A percentile compares a stretch with the other conserved stretches of the same genome.
phyloP scores from a whole-genome alignment of 768 basidiomycete genomes.

The Gloeophyllum trabeum region DNA sequence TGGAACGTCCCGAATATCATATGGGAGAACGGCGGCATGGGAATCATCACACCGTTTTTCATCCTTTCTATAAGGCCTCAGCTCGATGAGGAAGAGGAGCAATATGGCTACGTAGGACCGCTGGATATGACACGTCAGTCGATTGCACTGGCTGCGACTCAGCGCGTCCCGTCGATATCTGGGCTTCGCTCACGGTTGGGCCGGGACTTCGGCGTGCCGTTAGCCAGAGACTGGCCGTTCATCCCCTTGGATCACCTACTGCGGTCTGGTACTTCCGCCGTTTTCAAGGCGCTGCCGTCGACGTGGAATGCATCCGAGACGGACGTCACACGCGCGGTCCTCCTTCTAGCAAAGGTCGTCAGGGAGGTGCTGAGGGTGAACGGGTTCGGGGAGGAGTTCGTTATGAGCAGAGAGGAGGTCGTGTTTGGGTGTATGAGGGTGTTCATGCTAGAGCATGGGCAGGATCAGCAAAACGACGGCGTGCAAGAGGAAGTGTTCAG shows the following conservation, averaged over 20 bases:
- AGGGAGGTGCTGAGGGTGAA: constrained; percentile 32
- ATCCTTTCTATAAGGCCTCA: constrained; percentile 31
- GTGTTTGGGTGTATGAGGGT: constrained; percentile 84
- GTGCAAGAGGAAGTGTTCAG: constrained; percentile 63
- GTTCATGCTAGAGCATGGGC: constrained; percentile 91
- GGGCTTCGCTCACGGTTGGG: constrained; percentile 1
- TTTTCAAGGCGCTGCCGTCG: constrained; percentile 55
- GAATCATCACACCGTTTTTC: constrained; percentile 51
- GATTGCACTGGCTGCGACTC: constrained; percentile 46
- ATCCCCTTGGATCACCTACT: constrained; percentile 69
- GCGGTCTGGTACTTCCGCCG: constrained; percentile 60
- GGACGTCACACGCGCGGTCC: constrained; percentile 59
- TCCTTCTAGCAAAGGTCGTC: constrained; percentile 46
- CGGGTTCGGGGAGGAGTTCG: constrained; percentile 28
- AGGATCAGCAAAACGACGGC: constrained; percentile 25
- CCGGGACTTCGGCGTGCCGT: constrained; percentile 28
- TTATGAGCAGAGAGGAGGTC: constrained; percentile 40
- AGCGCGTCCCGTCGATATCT: constrained; percentile 23
- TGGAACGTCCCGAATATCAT: constrained; percentile 26
- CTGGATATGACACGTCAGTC: constrained; percentile 37
- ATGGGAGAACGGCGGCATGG: constrained; percentile 41
- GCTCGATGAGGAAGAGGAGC: constrained; percentile 20
- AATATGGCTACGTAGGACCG: constrained; percentile 48
- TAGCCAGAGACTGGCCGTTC: constrained; percentile 55
- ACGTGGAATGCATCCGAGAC: constrained; percentile 75